phyloP scores from a whole-genome alignment of 208 protist genomes.

The Chromosphaera perkinsii region DNA sequence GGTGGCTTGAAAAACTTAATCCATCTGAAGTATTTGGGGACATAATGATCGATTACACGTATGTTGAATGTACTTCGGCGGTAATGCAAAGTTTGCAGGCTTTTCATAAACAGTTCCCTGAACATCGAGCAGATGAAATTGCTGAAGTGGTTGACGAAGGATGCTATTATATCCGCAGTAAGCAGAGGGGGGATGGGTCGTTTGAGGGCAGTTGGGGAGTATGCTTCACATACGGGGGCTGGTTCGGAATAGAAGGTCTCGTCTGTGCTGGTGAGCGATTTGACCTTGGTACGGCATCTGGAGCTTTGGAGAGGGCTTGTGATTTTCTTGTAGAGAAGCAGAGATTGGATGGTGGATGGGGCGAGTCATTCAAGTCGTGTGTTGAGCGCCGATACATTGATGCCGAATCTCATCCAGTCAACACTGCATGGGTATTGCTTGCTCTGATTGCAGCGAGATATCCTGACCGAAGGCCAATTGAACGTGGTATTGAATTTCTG shows the following conservation, averaged over 20 bases:
- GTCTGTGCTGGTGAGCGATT: conserved; percentile 64
- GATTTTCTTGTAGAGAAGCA: conserved; percentile 86
- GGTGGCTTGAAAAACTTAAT: conserved; percentile 84
- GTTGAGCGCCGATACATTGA: conserved; percentile 70
- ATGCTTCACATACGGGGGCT: conserved; percentile 94
- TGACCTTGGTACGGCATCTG: not conserved
- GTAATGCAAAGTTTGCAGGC: conserved; percentile 80
- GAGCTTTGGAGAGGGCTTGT: conserved; percentile 50
- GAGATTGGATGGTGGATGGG: conserved; percentile 85
- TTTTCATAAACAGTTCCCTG: conserved; percentile 77
- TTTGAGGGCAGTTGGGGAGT: conserved; percentile 84
- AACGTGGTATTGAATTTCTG: conserved; percentile 63
- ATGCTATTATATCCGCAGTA: conserved; percentile 72
- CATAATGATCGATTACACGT: conserved; percentile 94
- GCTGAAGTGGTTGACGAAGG: conserved; percentile 58
- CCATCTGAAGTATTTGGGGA: conserved; percentile 79
- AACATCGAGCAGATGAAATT: conserved; percentile 77
- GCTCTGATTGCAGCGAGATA: conserved; percentile 76
- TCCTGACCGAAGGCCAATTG: conserved; percentile 61
- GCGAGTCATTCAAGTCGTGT: conserved; percentile 74
- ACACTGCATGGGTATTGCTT: conserved; percentile 90
- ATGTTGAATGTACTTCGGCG: conserved; percentile 88
- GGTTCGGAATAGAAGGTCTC: conserved; percentile 86
- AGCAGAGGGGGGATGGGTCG: conserved; percentile 78
- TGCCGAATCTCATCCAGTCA: conserved; percentile 80